Conservation (phyloP, 1,139 yeast species). For the Yamadazyma trypodendri region DNA sequence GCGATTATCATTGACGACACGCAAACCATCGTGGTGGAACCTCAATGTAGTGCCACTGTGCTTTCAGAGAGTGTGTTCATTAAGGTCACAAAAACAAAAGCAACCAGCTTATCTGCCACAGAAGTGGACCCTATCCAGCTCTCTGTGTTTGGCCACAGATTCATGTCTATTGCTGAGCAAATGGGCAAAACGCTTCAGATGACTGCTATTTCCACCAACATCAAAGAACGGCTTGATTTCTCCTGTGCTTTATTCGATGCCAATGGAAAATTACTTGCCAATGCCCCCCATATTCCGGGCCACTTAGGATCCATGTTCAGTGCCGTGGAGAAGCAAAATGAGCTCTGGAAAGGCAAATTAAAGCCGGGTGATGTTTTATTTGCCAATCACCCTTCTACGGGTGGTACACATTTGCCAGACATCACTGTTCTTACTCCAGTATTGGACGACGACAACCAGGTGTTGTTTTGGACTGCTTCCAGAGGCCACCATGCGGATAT, state of each 20-base stretch:
- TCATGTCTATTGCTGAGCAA: conserved; percentile 24
- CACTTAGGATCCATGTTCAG: conserved; percentile 23
- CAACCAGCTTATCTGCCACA: conserved; percentile 10
- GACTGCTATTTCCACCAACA: conserved; percentile 22
- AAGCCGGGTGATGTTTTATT: conserved; percentile 21
- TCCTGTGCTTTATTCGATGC: conserved; percentile 29
- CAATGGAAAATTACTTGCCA: conserved; percentile 21
- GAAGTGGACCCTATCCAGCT: conserved; percentile 22
- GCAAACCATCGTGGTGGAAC: conserved; percentile 81
- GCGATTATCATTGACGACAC: conserved; percentile 83
- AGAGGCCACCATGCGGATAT: conserved; percentile 71
- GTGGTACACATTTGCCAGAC: conserved; percentile 23
- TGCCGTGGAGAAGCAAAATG: conserved; percentile 19
- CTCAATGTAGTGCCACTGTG: conserved; percentile 60
- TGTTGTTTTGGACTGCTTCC: conserved; percentile 62
- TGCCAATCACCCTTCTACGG: conserved; percentile 21
- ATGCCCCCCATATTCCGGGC: conserved; percentile 24
- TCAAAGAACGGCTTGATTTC: conserved; percentile 24
- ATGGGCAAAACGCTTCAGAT: conserved; percentile 24
- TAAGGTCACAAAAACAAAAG: conserved; percentile 19
- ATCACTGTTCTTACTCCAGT: conserved; percentile 21
- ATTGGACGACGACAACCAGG: conserved; percentile 33
- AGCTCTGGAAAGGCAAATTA: conserved; percentile 18
- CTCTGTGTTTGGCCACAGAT: conserved; percentile 21
- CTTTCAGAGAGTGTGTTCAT: conserved; percentile 41